phyloP scores from a whole-genome alignment of 208 protist species.

The Acanthamoeba royreba region DNA sequence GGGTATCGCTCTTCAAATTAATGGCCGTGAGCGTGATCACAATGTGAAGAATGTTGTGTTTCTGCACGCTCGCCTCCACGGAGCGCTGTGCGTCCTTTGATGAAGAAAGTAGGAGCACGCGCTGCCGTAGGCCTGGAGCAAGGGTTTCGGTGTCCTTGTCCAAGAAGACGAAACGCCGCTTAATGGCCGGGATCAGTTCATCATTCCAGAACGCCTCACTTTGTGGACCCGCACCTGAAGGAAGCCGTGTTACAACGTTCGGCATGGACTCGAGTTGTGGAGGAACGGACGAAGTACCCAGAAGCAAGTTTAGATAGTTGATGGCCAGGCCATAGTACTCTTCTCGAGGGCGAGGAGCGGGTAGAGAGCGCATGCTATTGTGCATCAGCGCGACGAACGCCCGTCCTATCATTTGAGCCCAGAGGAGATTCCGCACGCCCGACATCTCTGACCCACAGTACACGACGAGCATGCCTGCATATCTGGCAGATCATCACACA shows the following conservation, averaged over 20 bases:
- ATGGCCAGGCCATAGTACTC: neutral
- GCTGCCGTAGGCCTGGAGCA: neutral
- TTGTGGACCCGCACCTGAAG: neutral
- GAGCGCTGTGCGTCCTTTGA: too few species aligned
- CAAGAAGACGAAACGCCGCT: neutral
- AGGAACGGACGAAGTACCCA: neutral
- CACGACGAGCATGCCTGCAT: neutral
- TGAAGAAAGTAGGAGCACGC: neutral
- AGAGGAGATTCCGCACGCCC: neutral
- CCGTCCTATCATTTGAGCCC: slow-evolving; percentile 3
- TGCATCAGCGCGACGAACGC: slow-evolving; percentile 8
- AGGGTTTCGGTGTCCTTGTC: neutral
- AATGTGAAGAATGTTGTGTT: neutral
- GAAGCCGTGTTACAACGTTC: neutral
- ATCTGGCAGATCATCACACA: too few species aligned
- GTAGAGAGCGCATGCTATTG: neutral
- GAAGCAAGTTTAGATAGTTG: slow-evolving; percentile 6
- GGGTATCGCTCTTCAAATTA: neutral
- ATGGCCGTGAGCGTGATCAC: neutral
- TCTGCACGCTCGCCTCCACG: neutral
- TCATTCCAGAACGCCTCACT: neutral
- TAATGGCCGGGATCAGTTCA: neutral
- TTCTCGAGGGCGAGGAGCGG: neutral
- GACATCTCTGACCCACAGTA: neutral
- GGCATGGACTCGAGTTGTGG: too few species aligned